A percentile compares a stretch with the other conserved stretches of the same genome.
Evolutionary conservation across 2,329 filamentous ascomycete genomes (phyloP).

Genomic region (Xylaria sp.): DNA sequence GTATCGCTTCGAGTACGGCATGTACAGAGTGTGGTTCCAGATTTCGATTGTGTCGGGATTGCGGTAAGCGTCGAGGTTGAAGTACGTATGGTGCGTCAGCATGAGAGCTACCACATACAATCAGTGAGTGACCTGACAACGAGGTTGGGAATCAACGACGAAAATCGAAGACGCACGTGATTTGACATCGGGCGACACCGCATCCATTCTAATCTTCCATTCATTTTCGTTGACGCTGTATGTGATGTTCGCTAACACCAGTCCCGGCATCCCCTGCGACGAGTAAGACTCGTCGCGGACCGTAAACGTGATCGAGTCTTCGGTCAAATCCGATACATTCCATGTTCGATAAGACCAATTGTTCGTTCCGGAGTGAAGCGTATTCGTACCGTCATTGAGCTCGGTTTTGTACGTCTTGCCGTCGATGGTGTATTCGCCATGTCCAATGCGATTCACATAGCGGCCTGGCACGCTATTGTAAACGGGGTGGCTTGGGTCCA

Average conservation of each 20-base stretch:
- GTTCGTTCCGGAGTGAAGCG: conserved; percentile 53
- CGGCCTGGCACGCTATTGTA: conserved; percentile 58
- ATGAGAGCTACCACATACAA: conserved; percentile 4
- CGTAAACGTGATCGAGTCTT: conserved; percentile 59
- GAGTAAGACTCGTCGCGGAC: conserved; percentile 55
- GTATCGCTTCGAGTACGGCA: conserved; percentile 57
- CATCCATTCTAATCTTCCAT: conserved; percentile 57
- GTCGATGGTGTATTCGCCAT: conserved; percentile 51
- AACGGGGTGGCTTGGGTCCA: conserved; percentile 49
- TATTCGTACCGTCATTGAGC: conserved; percentile 50
- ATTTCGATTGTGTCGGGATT: conserved; percentile 50
- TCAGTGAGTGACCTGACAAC: background rate
- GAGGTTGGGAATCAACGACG: background rate
- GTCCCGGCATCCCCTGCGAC: conserved; percentile 55
- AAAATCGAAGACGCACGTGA: conserved; percentile 35
- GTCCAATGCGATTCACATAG: conserved; percentile 60
- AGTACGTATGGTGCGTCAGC: conserved; percentile 51
- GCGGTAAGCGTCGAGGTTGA: conserved; percentile 61
- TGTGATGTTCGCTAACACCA: conserved; percentile 56
- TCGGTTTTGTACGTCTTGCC: conserved; percentile 47
- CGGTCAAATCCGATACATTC: conserved; percentile 51
- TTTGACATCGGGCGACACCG: conserved; percentile 45
- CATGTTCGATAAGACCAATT: conserved; percentile 61
- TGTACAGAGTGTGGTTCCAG: conserved; percentile 57
- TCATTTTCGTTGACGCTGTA: conserved; percentile 54